Percentiles rank a stretch among this genome's conserved stretches.
Conservation (phyloP, 2,329 filamentous ascomycete genomes). For the Xylaria sp. region DNA sequence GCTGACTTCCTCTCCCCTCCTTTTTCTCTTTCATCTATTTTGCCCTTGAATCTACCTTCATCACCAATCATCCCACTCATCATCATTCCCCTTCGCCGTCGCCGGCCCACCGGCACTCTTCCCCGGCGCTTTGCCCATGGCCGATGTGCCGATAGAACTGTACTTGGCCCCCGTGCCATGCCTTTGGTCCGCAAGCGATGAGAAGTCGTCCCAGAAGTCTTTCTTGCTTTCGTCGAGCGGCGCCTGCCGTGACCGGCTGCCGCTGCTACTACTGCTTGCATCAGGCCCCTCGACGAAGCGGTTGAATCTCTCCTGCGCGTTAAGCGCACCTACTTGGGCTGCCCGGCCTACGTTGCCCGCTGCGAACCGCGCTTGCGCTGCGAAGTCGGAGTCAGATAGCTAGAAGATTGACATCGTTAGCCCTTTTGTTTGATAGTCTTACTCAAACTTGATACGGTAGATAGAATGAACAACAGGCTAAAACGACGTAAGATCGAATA, state of each 20-base stretch:
- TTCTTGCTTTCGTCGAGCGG: conserved; percentile 73
- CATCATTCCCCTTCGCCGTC: conserved; percentile 60
- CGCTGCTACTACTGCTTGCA: conserved; percentile 35
- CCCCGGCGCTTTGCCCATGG: conserved; percentile 66
- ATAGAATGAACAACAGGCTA: background rate
- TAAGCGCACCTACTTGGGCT: conserved; percentile 76
- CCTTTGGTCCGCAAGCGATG: conserved; percentile 71
- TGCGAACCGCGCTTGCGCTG: conserved; percentile 71
- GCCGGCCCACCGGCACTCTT: conserved; percentile 47
- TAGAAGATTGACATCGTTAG: conserved; percentile 51
- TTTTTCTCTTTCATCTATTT: background rate
- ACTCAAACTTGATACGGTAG: too few species aligned
- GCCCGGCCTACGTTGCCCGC: conserved; percentile 74
- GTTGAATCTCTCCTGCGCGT: conserved; percentile 81
- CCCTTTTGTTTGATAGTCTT: background rate
- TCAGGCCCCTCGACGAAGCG: conserved; percentile 85
- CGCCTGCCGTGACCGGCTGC: conserved; percentile 48
- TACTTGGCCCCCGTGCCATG: conserved; percentile 53
- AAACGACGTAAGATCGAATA: background rate
- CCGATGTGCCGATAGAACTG: conserved; percentile 68
- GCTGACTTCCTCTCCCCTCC: too few species aligned
- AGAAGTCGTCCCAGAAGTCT: conserved; percentile 94
- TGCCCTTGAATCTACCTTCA: background rate
- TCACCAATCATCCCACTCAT: conserved; percentile 75
- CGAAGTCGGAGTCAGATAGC: conserved; percentile 84